phyloP scores from a whole-genome alignment of 306 rosid species.

The Psophocarpus tetragonolobus region DNA sequence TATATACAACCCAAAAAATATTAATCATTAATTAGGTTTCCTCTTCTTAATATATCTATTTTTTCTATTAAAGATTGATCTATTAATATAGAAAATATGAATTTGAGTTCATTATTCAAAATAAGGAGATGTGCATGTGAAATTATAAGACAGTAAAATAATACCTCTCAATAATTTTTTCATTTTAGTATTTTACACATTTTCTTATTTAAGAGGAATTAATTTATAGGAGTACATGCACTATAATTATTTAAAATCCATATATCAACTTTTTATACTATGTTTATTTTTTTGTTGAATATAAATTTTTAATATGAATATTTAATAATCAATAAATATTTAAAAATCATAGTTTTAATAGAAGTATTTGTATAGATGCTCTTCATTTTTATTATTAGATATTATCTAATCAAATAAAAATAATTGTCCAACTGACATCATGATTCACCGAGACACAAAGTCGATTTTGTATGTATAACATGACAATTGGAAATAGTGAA shows the following conservation, averaged over 20 bases:
- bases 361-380: background rate
- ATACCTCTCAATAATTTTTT: too few species aligned
- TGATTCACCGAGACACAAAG: background rate
- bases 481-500: background rate
- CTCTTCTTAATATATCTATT: too few species aligned
- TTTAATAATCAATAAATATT: background rate
- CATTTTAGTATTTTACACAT: background rate
- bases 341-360: background rate
- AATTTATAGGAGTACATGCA: background rate
- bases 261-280: background rate
- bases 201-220: background rate
- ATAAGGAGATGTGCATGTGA: background rate
- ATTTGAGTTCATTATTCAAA: too few species aligned
- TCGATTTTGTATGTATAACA: background rate
- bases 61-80: too few species aligned
- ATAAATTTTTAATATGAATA: background rate
- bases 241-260: background rate
- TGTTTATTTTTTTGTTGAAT: background rate
- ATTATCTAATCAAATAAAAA: conserved; percentile 28
- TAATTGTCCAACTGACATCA: conserved; percentile 36
- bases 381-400: background rate
- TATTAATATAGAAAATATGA: too few species aligned
- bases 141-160: background rate
- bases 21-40: too few species aligned
- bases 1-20: too few species aligned